Evolutionary conservation across 371 early-diverging fungal species (phyloP), one percentile per base, ranked within the genome.

Genomic region (Mucor mucedo): DNA sequence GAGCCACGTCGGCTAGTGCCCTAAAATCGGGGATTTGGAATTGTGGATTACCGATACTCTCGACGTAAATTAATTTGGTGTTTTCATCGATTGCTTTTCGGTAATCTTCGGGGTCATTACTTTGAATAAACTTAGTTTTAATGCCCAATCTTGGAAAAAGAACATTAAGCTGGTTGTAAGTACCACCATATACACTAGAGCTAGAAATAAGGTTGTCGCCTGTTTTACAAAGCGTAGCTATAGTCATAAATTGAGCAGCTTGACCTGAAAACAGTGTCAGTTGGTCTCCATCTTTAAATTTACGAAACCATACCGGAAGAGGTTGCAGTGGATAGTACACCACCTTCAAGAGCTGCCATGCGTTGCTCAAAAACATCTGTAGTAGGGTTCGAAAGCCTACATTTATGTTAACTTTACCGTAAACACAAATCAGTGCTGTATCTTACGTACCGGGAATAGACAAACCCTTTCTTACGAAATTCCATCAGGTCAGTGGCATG

Each of bases 281-380:
- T 50, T 47, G 47, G 8, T 21, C 21, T 47, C 21, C 5, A 16
- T 6, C 21, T n/a, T 14, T 6, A 42, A 9, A 21, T 14, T 21
- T 21, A 27, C 27, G 21, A 21, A 16, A 14, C 5, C 10, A 47
- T 69, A 65, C 69, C 89, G 28, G 83, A 81, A 40, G 84, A 71
- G n/a, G 80, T 76, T 28, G 84, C 82, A 27, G 70, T 69, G 41
- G 82, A 82, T 32, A 83, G 85, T n/a, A 77, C 86, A 52, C 94
- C 95, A 30, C 91, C 90, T 76, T 96, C 95, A 40, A 96, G 82
- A 13, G 93, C 91, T n/a, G 95, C 93, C 52, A 95, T 83, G 53
- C 95, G 87, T 79, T 95, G 75, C 71, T 96, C 96, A 72, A 95
- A 90, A 30, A 92, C 95, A 57, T 90, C 92, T 35, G 72, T 89